Evolutionary conservation across 2,329 filamentous ascomycete genomes (phyloP).

Genomic region (Dactylonectria macrodidyma): DNA sequence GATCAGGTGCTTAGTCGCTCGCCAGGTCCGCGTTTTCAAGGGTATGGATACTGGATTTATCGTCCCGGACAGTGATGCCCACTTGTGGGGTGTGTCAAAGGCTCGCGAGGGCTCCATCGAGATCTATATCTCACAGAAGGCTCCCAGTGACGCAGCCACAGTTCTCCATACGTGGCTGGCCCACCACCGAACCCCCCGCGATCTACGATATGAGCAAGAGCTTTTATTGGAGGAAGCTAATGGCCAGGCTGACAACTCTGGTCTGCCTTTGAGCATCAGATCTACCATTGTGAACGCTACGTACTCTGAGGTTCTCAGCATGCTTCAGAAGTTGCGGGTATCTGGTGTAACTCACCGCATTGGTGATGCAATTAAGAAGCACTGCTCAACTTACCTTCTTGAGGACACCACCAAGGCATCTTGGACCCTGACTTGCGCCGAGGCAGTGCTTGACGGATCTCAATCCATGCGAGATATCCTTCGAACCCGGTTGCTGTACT

Average conservation of each 20-base stretch:
- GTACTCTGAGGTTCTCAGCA: slow-evolving; percentile 30
- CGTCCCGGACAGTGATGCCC: slow-evolving; percentile 28
- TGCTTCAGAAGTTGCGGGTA: slow-evolving; percentile 26
- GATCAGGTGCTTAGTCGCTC: slow-evolving; percentile 16
- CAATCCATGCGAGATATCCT: slow-evolving; percentile 21
- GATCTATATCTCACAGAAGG: slow-evolving; percentile 30
- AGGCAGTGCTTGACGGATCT: slow-evolving; percentile 19
- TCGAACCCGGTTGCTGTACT: slow-evolving; percentile 20
- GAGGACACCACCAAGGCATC: slow-evolving; percentile 29
- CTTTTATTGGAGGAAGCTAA: slow-evolving; percentile 22
- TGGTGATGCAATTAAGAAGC: slow-evolving; percentile 9
- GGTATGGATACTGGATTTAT: slow-evolving; percentile 33
- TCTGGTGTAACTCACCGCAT: slow-evolving; percentile 9
- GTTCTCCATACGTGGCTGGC: slow-evolving; percentile 35
- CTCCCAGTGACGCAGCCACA: slow-evolving; percentile 23
- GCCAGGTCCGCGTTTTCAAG: slow-evolving; percentile 31
- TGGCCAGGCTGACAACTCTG: not conserved
- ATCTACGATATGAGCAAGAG: slow-evolving; percentile 30
- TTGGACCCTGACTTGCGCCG: slow-evolving; percentile 26
- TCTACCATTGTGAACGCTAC: slow-evolving; percentile 29
- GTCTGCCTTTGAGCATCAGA: slow-evolving; percentile 29
- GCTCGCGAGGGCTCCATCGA: slow-evolving; percentile 20
- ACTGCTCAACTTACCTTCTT: slow-evolving; percentile 32
- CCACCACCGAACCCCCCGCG: slow-evolving; percentile 18
- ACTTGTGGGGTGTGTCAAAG: slow-evolving; percentile 34